phyloP scores from a whole-genome alignment of 1,284 basidiomycete genomes.

The Pascua guehoae region DNA sequence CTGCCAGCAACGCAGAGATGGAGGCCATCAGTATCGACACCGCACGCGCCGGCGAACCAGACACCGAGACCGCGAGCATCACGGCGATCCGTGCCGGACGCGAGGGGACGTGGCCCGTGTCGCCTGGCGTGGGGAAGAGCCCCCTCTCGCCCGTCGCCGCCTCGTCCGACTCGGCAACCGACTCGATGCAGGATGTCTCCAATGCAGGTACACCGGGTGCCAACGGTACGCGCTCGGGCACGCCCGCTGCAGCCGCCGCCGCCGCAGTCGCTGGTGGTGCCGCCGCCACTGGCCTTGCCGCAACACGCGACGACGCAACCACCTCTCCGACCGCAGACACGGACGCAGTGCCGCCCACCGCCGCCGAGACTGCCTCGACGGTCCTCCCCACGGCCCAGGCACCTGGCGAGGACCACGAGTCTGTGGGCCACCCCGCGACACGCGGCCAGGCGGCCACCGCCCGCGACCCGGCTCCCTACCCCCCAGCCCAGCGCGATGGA shows the following conservation, averaged over 20 bases:
- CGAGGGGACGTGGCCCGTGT: slow-evolving; percentile 23
- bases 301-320: slow-evolving; percentile 1
- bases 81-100: slow-evolving; percentile 43
- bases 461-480: slow-evolving; percentile 25
- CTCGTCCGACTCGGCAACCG: background rate
- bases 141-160: background rate
- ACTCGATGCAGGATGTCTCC: background rate
- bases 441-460: slow-evolving; percentile 18
- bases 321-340: background rate
- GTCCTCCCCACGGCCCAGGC: slow-evolving; percentile 16
- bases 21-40: slow-evolving; percentile 8
- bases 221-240: background rate
- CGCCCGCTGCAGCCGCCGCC: background rate
- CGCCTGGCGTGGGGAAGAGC: background rate
- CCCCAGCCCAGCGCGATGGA: no score
- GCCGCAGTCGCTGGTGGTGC: background rate
- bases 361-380: background rate
- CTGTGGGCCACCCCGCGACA: slow-evolving; percentile 31
- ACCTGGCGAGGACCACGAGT: slow-evolving; percentile 25
- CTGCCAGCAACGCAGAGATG: slow-evolving; percentile 7
- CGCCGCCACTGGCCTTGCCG: background rate
- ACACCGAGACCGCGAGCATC: slow-evolving; percentile 31
- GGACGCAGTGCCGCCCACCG: background rate
- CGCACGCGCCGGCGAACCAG: slow-evolving; percentile 29
- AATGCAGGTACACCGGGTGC: background rate